Base-by-base conservation (phyloP, 2,329 filamentous ascomycete genomes). In the Conoideocrella luteorostrata region DNA sequence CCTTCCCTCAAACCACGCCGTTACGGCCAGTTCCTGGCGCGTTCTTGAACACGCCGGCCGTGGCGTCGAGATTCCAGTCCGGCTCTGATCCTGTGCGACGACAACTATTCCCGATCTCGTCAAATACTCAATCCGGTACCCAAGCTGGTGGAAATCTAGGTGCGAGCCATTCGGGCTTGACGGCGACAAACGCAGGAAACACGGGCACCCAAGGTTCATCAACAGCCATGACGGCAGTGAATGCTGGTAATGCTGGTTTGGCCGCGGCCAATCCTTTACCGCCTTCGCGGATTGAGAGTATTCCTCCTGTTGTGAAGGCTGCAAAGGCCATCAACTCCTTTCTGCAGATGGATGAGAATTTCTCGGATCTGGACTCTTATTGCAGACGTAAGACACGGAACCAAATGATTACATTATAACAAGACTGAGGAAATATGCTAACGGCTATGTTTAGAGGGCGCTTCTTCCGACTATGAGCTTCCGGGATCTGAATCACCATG, bases 401-500 rank as follows among this genome's bases (percentile, higher is more conserved):
- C 20, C 12, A 34, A 22, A 18, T 34, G 33, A 30, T 22, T 9
- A 38, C 23, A 21, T 15, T 20, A 43, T 15, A 24, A 44, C 23
- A 40, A 28, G 6, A 15, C 5, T 23, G 12, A 15, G 13, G 4
- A n/a, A 30, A 33, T 13, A 15, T 43, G 13, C 12, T 50, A 45
- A 61, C 65, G 46, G 63, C 52, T n/a, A 24, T 26, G 5, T 50
- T 44, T 54, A 94, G 88, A 90, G 69, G 89, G 93, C 51, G 82
- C 86, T 51, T 95, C 90, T 5, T 91, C 87, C 56, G 89, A 95
- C 51, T 97, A 97, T 68, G 88, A 96, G 55, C 70, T 95, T 39
- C 78, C 86, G 33, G 69, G 71, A 44, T 66, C 75, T 53, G 77
- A 82, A 32, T 70, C 74, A 11, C 77, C 89, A 49, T 93, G 89